Base-by-base conservation (phyloP, 1,284 basidiomycete genomes). In the Testicularia cyperi region DNA sequence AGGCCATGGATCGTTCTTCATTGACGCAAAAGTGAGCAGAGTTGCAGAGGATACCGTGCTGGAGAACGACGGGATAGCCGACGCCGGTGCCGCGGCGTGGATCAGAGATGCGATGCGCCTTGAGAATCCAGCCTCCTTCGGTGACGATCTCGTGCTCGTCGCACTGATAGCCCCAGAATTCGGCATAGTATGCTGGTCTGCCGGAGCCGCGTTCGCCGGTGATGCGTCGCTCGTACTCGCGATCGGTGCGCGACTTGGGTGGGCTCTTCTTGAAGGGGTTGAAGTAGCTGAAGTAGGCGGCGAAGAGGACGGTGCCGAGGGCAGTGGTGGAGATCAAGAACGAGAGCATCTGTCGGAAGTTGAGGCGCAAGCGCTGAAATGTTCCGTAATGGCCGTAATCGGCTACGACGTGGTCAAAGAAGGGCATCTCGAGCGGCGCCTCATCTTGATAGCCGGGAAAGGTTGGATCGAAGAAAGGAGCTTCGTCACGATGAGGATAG, bases 101-200 rank as follows among this genome's bases (percentile, higher is more conserved):
- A 36, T 75, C 74, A 5, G 72, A 72, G 34, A 75, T 70, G 5
- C 72, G 60, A 34, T 75, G 72, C n/a, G 67, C 69, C 41, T 74
- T 73, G 51, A 75, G 64, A 39, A 74, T 70, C 74, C 74, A 75
- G 21, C 74, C 74, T 9, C 60, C 74, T 23, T 66, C 56, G 20
- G 74, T 75, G 38, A 67, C 47, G 29, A 75, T 70, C 18, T 75
- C 74, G 41, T 74, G 68, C 44, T 69, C 68, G 43, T 75, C 74
- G 43, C 77, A 78, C 22, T 69, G 49, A 64, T 78, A 78, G 8
- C 77, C 77, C 65, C 70, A 78, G 63, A 65, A 78, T 39, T 73
- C 68, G 35, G 72, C 66, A 30, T 75, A 75, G 58, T 75, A 75
- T 29, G 65, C 60, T 18, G 68, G 61, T 24, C 72, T 46, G 28